These are phyloP conservation scores for Nakazawaea anatomiae DNA, from an alignment of 805 yeast genomes.

Conservation along the genomic window DNA sequence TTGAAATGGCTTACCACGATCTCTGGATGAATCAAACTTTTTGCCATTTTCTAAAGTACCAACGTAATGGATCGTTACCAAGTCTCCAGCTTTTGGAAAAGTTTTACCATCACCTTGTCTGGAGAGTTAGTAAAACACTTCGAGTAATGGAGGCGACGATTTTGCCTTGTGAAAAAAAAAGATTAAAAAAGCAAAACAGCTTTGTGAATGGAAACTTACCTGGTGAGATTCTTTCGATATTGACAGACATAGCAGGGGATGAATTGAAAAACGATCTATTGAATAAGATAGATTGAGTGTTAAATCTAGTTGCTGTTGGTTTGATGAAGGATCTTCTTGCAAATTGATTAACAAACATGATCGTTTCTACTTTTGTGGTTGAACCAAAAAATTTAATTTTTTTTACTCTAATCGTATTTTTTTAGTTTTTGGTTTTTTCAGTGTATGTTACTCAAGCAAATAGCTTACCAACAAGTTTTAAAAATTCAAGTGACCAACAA, in stretches of 20 bases:
- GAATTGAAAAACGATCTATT: constrained; percentile 10
- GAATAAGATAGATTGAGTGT: background rate
- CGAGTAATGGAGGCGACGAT: background rate
- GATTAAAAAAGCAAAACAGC: background rate
- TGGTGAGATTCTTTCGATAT: constrained; percentile 14
- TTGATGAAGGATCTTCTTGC: constrained; percentile 9
- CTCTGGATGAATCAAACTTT: constrained; percentile 92
- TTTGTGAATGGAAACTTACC: constrained; percentile 6
- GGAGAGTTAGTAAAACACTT: constrained; percentile 8
- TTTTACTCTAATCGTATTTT: background rate
- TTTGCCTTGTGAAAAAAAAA: background rate
- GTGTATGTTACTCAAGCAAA: no score
- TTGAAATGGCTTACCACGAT: constrained; percentile 94
- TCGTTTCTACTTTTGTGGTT: background rate
- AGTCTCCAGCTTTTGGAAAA: constrained; percentile 84
- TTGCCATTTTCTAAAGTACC: constrained; percentile 95
- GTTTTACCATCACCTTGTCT: constrained; percentile 72
- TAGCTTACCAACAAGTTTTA: no score
- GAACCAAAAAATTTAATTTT: background rate
- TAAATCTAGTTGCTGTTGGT: background rate
- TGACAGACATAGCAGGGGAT: constrained; percentile 9
- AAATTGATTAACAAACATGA: constrained; percentile 5
- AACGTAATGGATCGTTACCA: constrained; percentile 89
- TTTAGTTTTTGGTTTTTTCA: background rate
- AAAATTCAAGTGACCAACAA: no score